Conservation (phyloP, 106 monocot genomes). For the Alisma plantagoaquatica region DNA sequence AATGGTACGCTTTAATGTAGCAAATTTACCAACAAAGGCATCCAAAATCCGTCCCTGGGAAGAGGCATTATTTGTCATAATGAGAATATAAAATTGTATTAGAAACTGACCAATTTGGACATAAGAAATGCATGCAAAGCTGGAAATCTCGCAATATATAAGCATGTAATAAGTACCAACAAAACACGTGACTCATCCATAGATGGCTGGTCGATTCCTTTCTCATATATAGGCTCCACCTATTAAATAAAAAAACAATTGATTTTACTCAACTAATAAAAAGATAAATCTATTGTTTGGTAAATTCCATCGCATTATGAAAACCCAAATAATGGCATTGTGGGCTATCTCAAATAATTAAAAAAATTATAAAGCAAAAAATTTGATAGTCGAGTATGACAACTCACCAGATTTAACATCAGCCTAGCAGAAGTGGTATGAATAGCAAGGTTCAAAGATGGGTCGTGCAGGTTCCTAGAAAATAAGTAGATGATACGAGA, state of each 20-base stretch:
- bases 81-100: too few relatives aligned
- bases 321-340: too few relatives aligned
- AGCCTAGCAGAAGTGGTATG: slow-evolving; percentile 95
- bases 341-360: too few relatives aligned
- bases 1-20: slow-evolving; percentile 82
- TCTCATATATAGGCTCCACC: slow-evolving; percentile 99
- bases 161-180: slow-evolving; percentile 32
- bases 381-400: background rate
- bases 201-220: slow-evolving; percentile 78
- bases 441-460: slow-evolving; percentile 78
- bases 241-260: slow-evolving; percentile 9
- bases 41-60: slow-evolving; percentile 88
- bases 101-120: too few relatives aligned
- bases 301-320: too few relatives aligned
- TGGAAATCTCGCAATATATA: background rate
- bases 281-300: background rate
- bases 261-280: background rate
- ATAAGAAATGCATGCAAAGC: background rate
- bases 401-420: slow-evolving; percentile 85
- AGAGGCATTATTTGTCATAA: too few relatives aligned
- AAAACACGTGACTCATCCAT: slow-evolving; percentile 95
- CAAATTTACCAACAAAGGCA: slow-evolving; percentile 97
- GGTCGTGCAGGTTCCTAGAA: slow-evolving; percentile 99
- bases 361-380: background rate
- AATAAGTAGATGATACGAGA: slow-evolving; percentile 94